Evolutionary conservation across 208 protist species (phyloP), one percentile per base, ranked within the genome.

Genomic region (Acanthamoeba castellanii): DNA sequence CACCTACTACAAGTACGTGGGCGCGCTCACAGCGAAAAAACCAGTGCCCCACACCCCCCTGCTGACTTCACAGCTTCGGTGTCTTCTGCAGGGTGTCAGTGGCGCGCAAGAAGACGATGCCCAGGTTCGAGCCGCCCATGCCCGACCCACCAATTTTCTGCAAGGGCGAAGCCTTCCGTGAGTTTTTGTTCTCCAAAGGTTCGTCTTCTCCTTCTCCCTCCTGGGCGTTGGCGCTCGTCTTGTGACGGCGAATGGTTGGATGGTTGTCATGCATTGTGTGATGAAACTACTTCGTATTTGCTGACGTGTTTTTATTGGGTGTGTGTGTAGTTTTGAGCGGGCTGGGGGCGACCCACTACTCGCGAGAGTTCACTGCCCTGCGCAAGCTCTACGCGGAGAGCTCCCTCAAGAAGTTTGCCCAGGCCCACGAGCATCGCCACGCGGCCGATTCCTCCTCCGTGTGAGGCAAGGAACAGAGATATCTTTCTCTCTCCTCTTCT

Each of bases 331-430:
- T 88, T 34, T 66, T 88, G 50, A 88, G 52, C 81, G 81, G 81
- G 81, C 81, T 88, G 27, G 50, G 52, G 11, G 81, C 81, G 25
- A 88, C 52, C 11, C 42, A 88, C 81, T 88, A 88, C 52, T 88
- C 81, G 37, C 50, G 50, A 66, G 81, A 88, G 50, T 88, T 88
- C 52, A 55, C 45, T 5, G 50, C 81, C 30, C 45, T 88, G 47
- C 81, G 81, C 81, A 88, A 88, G 34, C 42, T 88, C 50, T 88
- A 88, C 52, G 42, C 42, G n/a, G 81, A 88, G 34, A 88, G 50
- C 52, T 64, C 27, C 42, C 81, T 88, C 20, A 88, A 88, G 50
- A 64, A 88, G 81, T 66, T 88, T 25, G 81, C 30, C 5, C 22
- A 20, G 42, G 81, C 81, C 37, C 72, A 81, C 72, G 72, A 81